These are phyloP conservation scores for Pezicula neosporulosa DNA, from an alignment of 2,329 filamentous ascomycete species.

Conservation along the genomic window DNA sequence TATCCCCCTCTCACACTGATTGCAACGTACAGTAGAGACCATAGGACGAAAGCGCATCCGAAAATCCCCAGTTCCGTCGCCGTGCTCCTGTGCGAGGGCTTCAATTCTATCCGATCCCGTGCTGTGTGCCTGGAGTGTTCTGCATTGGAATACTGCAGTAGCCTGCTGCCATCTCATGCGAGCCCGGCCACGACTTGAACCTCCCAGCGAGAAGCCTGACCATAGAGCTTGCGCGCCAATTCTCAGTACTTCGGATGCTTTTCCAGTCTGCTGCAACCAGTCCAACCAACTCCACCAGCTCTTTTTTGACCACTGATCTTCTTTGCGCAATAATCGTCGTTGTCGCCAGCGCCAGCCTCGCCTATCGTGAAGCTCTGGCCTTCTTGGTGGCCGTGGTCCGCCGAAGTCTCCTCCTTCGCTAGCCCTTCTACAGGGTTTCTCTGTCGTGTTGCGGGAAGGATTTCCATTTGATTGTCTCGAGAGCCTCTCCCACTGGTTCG, in stretches of 20 bases:
- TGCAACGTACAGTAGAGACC: too few relatives aligned
- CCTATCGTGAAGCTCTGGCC: constrained; percentile 5
- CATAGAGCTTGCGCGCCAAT: too few relatives aligned
- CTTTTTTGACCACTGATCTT: neutral
- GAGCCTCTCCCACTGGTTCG: constrained; percentile 1
- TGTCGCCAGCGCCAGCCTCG: constrained; percentile 1
- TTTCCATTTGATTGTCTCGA: constrained; percentile 1
- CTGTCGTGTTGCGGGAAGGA: constrained; percentile 2
- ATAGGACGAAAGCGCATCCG: too few relatives aligned
- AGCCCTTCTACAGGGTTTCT: constrained; percentile 2
- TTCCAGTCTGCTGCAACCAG: neutral
- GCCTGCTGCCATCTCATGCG: neutral
- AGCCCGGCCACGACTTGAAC: neutral
- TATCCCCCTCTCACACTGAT: too few relatives aligned
- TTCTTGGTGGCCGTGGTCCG: constrained; percentile 1
- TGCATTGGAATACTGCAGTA: neutral
- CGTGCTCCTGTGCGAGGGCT: too few relatives aligned
- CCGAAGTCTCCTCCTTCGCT: constrained; percentile 1
- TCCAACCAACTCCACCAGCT: neutral
- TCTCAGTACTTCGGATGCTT: neutral
- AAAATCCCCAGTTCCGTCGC: too few relatives aligned
- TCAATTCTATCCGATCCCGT: too few relatives aligned
- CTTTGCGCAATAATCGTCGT: neutral
- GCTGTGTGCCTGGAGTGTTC: too few relatives aligned
- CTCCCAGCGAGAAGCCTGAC: neutral